Base-by-base conservation (phyloP, 2,329 filamentous ascomycete genomes). In the Albifimbria verrucaria region DNA sequence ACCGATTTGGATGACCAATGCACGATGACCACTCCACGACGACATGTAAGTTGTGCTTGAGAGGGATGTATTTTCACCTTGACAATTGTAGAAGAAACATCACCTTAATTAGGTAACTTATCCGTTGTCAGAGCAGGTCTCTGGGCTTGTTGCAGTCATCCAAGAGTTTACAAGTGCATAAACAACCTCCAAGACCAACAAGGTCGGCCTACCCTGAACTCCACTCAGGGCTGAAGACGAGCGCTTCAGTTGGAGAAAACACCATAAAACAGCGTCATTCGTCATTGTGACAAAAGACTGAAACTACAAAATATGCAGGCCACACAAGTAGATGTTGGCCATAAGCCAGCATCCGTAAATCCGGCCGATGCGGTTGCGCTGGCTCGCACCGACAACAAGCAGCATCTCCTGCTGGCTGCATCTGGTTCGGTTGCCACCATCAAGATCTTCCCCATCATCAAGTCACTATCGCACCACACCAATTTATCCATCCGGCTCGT, bases 401-500 rank as follows among this genome's bases (percentile, higher is more conserved):
- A 61, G 12, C 75, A 77, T 51, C 62, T 77, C 12, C 63, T 77
- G 1, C 65, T 77, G 6, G 73, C 75, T 0, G 72, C 72, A 5
- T 67, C 65, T 7, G 74, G 76, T 24, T 78, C 88, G 1, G 90
- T 96, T n/a, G 92, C 92, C 15, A 91, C 89, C 7, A 96, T 96
- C 65, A 97, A 97, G 67, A 74, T 91, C 3, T 85, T 85, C 2
- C 75, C 81, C 39, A 90, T 92, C 59, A 76, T 88, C 54, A 64
- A 72, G 18, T 77, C 84, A 2, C 79, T 92, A 4, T 77, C 72
- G 17, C 60, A 66, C 44, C 78, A 61, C 62, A 67, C 58, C 65
- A 79, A 73, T 47, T 76, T 97, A 52, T 91, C 90, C 10, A 91
- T 97, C 68, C 88, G 92, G n/a, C 74, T 97, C 50, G 75, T 97